Percentiles rank a stretch among this genome's conserved stretches.
Evolutionary conservation across 192 early-diverging fungal genomes (phyloP).

Genomic region (Linnemannia hyalina): DNA sequence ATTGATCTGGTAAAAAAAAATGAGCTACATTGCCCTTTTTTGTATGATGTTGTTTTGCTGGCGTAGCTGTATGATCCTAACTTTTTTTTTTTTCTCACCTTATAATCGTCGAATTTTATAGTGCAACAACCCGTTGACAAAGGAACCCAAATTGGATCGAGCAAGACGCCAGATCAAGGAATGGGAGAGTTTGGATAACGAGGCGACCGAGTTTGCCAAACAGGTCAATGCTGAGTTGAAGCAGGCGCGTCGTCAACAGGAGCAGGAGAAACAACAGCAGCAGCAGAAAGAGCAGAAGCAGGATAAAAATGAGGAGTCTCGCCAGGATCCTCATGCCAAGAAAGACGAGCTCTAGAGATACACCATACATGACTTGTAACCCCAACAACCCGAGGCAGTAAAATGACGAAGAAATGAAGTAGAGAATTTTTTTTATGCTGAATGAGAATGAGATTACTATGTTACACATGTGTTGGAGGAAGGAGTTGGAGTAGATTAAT

Average conservation of each 20-base stretch:
- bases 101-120: slow-evolving; percentile 24
- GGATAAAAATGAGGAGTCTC: background rate
- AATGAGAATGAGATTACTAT: background rate
- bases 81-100: background rate
- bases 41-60: background rate
- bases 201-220: slow-evolving; percentile 65
- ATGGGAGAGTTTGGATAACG: slow-evolving; percentile 90
- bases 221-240: slow-evolving; percentile 42
- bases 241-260: slow-evolving; percentile 7
- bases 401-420: background rate
- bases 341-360: slow-evolving; percentile 37
- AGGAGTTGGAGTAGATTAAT: background rate
- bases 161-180: slow-evolving; percentile 94
- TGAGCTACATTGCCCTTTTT: too few relatives aligned
- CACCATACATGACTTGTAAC: background rate
- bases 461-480: background rate
- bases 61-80: too few relatives aligned
- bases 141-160: slow-evolving; percentile 97
- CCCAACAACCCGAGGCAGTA: background rate
- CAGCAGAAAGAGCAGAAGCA: slow-evolving; percentile 1
- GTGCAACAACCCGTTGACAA: slow-evolving; percentile 99
- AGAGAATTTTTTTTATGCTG: background rate
- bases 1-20: slow-evolving; percentile 87
- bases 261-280: slow-evolving; percentile 7
- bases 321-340: slow-evolving; percentile 1